Conservation (phyloP, 192 early-diverging fungal species). For the Oehlia diaphana region DNA sequence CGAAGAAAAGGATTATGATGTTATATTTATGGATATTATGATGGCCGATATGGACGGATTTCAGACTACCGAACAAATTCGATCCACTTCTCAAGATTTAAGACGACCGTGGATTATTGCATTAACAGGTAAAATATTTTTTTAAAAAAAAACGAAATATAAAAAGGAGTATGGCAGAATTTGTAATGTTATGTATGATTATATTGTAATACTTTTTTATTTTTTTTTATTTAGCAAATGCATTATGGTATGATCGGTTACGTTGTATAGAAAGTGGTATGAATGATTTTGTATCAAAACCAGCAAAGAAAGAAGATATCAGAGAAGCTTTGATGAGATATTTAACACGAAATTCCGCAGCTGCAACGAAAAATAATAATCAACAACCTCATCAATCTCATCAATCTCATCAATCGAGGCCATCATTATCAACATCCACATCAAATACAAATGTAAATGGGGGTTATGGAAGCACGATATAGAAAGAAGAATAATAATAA, state of each 20-base stretch:
- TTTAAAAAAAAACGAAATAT: not conserved
- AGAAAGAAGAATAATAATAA: not conserved
- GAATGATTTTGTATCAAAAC: conserved; percentile 54
- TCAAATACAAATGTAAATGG: not conserved
- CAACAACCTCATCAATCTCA: not conserved
- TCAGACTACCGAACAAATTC: conserved; percentile 37
- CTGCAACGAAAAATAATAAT: not conserved
- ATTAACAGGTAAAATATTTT: conserved; percentile 2
- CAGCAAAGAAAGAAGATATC: conserved; percentile 49
- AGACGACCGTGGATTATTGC: conserved; percentile 26
- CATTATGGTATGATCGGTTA: conserved; percentile 39
- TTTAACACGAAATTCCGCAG: not conserved
- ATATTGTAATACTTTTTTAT: not conserved
- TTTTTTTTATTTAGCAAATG: conserved; percentile 40
- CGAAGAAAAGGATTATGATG: conserved; percentile 36
- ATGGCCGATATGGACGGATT: conserved; percentile 40
- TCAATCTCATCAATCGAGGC: not conserved
- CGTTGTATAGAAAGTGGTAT: conserved; percentile 46
- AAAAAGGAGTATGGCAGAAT: not conserved
- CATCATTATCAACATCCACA: not conserved
- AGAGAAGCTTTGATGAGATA: conserved; percentile 17
- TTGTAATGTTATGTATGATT: no score
- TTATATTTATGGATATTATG: conserved; percentile 44
- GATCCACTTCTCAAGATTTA: conserved; percentile 31
- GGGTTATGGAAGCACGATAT: not conserved